Evolutionary conservation across 2,329 filamentous ascomycete species (phyloP).

Genomic region (Tolypocladium cylindrosporum): DNA sequence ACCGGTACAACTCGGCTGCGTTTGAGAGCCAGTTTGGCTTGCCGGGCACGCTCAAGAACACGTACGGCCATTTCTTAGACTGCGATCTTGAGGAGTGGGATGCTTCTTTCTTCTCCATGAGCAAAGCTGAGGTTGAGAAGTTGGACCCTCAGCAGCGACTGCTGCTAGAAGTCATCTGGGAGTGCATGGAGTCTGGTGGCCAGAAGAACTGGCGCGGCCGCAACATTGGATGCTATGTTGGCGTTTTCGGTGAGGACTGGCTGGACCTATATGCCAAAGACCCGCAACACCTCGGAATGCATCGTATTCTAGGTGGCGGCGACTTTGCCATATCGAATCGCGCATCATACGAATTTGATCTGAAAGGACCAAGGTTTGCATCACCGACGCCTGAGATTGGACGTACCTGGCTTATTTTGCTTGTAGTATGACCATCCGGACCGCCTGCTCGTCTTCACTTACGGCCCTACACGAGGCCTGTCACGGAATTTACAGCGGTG

Average conservation of each 20-base stretch:
- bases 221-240: slow-evolving; percentile 18
- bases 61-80: slow-evolving; percentile 16
- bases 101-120: slow-evolving; percentile 20
- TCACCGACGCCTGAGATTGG: not conserved
- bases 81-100: slow-evolving; percentile 16
- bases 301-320: slow-evolving; percentile 12
- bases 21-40: slow-evolving; percentile 8
- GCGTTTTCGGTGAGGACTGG: slow-evolving; percentile 20
- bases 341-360: slow-evolving; percentile 19
- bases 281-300: slow-evolving; percentile 7
- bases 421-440: slow-evolving; percentile 20
- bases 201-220: slow-evolving; percentile 12
- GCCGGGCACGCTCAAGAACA: slow-evolving; percentile 4
- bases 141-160: slow-evolving; percentile 20
- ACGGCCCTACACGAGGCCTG: slow-evolving; percentile 25
- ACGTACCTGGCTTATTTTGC: not conserved
- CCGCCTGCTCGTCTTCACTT: slow-evolving; percentile 27
- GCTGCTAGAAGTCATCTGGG: slow-evolving; percentile 15
- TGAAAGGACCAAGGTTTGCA: slow-evolving; percentile 20
- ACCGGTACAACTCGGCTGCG: slow-evolving; percentile 15
- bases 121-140: slow-evolving; percentile 12
- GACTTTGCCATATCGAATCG: slow-evolving; percentile 21
- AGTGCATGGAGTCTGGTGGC: slow-evolving; percentile 17
- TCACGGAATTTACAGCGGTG: slow-evolving; percentile 13
- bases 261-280: slow-evolving; percentile 8